Base-by-base conservation (phyloP, 176 grass and related monocot genomes). In the sorghum (Sorghum bicolor) region DNA sequence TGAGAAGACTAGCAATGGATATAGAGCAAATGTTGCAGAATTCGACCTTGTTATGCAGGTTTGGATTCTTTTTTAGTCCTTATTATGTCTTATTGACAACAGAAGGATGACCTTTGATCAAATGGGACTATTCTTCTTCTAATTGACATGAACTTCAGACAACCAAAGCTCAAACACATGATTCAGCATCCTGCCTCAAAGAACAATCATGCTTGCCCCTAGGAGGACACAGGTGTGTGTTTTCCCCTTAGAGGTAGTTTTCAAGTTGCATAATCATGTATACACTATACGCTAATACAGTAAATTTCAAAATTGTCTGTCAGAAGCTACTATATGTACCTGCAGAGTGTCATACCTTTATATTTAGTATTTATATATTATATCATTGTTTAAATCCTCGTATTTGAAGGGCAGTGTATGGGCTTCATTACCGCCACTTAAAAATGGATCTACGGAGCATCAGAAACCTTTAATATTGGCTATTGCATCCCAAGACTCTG, bases 21-120 rank as follows among this genome's bases (percentile, higher is more conserved):
- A 91, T 75, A 74, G 74, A 90, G 39, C 76, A 77, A 91, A 95
- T 92, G 91, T 98, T 89, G 93, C 89, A 19, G 96, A 98, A 93
- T 98, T 98, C 57, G 91, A 98, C 70, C 89, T 98, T 8, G 60
- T 98, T 88, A 98, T 98, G 96, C 96, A 98, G 96, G 96, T 98
- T 93, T 53, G 70, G 24, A n/a, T 30, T 24, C 75, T 77, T 82
- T 77, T 6, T 85, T 52, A 85, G 70, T 19, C 44, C 57, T 60
- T 62, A 67, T 31, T 61, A 41, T 50, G 52, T 76, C 15, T 67
- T 88, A 75, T 76, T 14, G 43, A 45, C 79, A 60, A 39, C 47
- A 72, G 68, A 70, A 80, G 37, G 66, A 64, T 76, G 64, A 31
- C 40, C 2, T 28, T 37, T 82, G 16, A 81, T 79, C 16, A 29